Conservation (phyloP, 768 basidiomycete species). For the Baorangia bicolor region DNA sequence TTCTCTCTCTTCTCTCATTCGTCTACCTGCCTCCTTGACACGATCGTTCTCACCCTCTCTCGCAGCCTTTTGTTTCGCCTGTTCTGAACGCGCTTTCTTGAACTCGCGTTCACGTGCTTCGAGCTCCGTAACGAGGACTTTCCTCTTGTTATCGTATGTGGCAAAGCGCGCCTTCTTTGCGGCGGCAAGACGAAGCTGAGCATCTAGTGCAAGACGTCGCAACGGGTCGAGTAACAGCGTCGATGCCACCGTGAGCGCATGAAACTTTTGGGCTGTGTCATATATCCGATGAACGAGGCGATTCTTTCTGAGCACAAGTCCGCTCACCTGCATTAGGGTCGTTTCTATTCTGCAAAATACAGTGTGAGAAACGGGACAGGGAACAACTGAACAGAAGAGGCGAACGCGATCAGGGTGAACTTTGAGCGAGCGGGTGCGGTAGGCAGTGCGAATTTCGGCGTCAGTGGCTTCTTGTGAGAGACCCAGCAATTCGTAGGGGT, state of each 20-base stretch:
- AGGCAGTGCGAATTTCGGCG: constrained; percentile 76
- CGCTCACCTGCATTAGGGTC: constrained; percentile 71
- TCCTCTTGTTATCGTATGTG: constrained; percentile 69
- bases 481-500: constrained; percentile 72
- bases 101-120: constrained; percentile 76
- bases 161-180: constrained; percentile 72
- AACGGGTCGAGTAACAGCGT: constrained; percentile 80
- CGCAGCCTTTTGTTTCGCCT: constrained; percentile 54
- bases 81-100: constrained; percentile 69
- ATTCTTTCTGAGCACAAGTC: not conserved
- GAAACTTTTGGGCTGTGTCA: constrained; percentile 67
- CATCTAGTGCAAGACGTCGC: constrained; percentile 75
- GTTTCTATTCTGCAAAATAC: constrained; percentile 59
- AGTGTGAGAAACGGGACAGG: constrained; percentile 13
- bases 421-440: constrained; percentile 76
- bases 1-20: constrained; percentile 65
- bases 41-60: constrained; percentile 62
- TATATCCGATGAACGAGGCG: not conserved
- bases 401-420: constrained; percentile 84
- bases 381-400: constrained; percentile 19
- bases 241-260: constrained; percentile 79
- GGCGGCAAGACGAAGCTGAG: constrained; percentile 67
- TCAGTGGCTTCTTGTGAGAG: constrained; percentile 66
- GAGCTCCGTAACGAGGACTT: constrained; percentile 70
- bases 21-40: constrained; percentile 73